phyloP scores from a whole-genome alignment of 108 stramenopile genomes.

The Schizochytrium sp. region DNA sequence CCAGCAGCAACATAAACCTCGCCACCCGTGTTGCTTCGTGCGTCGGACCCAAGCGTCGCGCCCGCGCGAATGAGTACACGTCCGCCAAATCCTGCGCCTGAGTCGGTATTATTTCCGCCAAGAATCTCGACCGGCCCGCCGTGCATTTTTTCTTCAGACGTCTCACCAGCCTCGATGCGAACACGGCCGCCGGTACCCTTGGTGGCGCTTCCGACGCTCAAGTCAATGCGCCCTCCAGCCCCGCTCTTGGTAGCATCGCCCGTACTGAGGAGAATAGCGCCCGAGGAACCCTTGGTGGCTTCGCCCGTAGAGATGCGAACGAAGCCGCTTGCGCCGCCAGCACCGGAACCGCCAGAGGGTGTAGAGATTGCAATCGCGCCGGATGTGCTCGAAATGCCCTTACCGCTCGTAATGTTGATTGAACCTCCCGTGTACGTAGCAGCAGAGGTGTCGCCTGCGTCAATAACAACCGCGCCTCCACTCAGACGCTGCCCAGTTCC shows the following conservation, averaged over 20 bases:
- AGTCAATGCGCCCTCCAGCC: neutral
- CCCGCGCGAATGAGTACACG: neutral
- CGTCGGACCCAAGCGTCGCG: neutral
- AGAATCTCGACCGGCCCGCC: neutral
- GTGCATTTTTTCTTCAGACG: neutral
- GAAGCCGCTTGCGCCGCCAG: constrained; percentile 25
- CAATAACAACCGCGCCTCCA: constrained; percentile 29
- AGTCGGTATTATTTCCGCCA: neutral
- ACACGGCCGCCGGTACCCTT: neutral
- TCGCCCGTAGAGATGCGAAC: constrained; percentile 29
- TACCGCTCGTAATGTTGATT: neutral
- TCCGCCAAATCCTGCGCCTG: neutral
- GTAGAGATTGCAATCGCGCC: neutral
- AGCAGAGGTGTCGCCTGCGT: constrained; percentile 27
- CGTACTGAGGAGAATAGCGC: constrained; percentile 28
- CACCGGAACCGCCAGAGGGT: neutral
- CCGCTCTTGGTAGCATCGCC: neutral
- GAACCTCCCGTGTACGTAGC: neutral
- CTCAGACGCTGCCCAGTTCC: constrained; percentile 20
- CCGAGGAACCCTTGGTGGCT: constrained; percentile 23
- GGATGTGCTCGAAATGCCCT: neutral
- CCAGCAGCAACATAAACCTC: neutral
- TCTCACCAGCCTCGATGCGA: neutral
- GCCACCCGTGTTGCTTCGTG: neutral
- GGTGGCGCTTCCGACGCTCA: neutral